Conservation (phyloP, 331 rosid species). For the Phaseolus coccineus region DNA sequence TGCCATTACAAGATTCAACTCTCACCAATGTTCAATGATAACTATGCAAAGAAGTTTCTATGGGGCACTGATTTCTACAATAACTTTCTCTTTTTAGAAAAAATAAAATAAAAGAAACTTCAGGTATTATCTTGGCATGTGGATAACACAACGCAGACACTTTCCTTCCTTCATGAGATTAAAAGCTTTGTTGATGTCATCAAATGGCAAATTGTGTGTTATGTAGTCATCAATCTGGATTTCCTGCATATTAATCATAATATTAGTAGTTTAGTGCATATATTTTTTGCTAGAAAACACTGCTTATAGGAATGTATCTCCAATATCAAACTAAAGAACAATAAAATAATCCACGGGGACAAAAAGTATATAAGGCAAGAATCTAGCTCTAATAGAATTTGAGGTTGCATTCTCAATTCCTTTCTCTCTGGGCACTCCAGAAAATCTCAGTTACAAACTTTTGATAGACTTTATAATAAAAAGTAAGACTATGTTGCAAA, state of each 20-base stretch:
- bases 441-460: background rate
- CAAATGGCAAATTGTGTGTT: constrained; percentile 77
- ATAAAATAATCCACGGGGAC: constrained; percentile 6
- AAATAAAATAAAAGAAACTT: background rate
- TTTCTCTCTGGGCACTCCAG: no score
- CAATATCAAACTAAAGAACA: background rate
- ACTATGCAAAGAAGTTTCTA: background rate
- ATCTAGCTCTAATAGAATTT: background rate
- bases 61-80: background rate
- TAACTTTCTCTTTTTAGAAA: background rate
- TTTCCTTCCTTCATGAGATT: constrained; percentile 84
- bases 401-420: no score
- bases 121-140: constrained; percentile 59
- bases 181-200: constrained; percentile 82
- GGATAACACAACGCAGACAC: constrained; percentile 94
- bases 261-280: background rate
- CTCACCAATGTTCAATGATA: background rate
- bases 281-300: background rate
- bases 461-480: background rate
- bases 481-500: background rate
- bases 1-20: constrained; percentile 10
- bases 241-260: constrained; percentile 63
- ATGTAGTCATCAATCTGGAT: constrained; percentile 84
- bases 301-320: background rate
- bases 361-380: constrained; percentile 15